Evolutionary conservation across 495 filamentous ascomycete genomes (phyloP).

Genomic region (Trichoderma reesei): DNA sequence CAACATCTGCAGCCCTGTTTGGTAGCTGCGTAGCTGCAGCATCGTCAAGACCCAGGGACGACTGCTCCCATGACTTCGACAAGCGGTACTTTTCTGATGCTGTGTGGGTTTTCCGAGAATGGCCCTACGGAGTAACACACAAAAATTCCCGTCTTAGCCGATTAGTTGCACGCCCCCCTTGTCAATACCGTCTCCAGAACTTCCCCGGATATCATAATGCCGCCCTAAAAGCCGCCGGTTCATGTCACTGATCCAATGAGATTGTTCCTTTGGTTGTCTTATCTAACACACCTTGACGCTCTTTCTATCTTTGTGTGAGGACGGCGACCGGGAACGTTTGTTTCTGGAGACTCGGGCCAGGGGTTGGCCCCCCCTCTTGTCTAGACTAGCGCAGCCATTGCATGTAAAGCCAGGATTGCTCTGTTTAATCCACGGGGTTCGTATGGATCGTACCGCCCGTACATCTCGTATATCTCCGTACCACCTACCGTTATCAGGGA

Average conservation of each 20-base stretch:
- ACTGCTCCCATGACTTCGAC: neutral
- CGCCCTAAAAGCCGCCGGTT: neutral
- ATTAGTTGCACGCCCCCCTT: neutral
- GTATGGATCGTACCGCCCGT: slow-evolving; percentile 7
- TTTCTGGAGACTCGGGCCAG: neutral
- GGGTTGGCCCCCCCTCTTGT: neutral
- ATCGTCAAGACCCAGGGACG: neutral
- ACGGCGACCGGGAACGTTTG: neutral
- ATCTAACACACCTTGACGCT: neutral
- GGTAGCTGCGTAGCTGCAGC: neutral
- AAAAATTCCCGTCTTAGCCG: slow-evolving; percentile 5
- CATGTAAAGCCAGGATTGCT: neutral
- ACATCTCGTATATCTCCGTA: slow-evolving; percentile 7
- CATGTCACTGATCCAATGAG: neutral
- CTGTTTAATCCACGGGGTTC: neutral
- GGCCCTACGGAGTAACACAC: neutral
- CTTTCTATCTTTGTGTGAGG: neutral
- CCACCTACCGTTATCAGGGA: neutral
- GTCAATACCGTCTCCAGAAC: neutral
- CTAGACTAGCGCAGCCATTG: neutral
- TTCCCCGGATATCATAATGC: slow-evolving; percentile 4
- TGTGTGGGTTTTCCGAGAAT: neutral
- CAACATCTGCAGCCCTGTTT: neutral
- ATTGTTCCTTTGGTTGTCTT: neutral
- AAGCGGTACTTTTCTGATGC: neutral